Evolutionary conservation across 495 filamentous ascomycete genomes (phyloP).

Genomic region (Xylaria castorea): DNA sequence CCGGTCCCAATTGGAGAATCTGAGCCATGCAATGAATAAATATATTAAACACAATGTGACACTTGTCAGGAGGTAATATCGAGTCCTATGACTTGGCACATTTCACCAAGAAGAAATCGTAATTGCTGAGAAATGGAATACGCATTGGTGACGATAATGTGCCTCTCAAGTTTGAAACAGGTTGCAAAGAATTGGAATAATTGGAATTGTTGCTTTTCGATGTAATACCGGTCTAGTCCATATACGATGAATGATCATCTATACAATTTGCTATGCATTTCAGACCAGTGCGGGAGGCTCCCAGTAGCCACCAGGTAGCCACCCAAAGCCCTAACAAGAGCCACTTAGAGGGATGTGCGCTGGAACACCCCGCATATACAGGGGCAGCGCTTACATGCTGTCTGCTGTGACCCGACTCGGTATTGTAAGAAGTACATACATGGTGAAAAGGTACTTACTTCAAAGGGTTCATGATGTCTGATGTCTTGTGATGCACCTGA

Average conservation of each 20-base stretch:
- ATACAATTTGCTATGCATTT: conserved; percentile 6
- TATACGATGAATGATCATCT: conserved; percentile 19
- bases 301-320: neutral
- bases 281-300: conserved; percentile 10
- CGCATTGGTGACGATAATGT: conserved; percentile 9
- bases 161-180: neutral
- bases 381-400: conserved; percentile 25
- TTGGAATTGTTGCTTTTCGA: conserved; percentile 19
- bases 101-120: neutral
- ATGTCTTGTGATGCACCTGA: conserved; percentile 15
- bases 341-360: conserved; percentile 15
- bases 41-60: conserved; percentile 9
- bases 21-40: neutral
- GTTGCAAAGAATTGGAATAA: conserved; percentile 20
- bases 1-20: neutral
- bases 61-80: conserved; percentile 3
- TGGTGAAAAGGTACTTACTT: neutral
- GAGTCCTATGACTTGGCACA: conserved; percentile 7
- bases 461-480: conserved; percentile 10
- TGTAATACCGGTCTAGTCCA: conserved; percentile 16
- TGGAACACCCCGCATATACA: conserved; percentile 25
- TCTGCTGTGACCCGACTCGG: conserved; percentile 9
- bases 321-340: neutral
- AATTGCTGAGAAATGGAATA: neutral
- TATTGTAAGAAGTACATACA: neutral